Evolutionary conservation across 2,329 filamentous ascomycete species (phyloP), one percentile per base, ranked within the genome.

Genomic region (Stagonosporopsis chrysanthemi): DNA sequence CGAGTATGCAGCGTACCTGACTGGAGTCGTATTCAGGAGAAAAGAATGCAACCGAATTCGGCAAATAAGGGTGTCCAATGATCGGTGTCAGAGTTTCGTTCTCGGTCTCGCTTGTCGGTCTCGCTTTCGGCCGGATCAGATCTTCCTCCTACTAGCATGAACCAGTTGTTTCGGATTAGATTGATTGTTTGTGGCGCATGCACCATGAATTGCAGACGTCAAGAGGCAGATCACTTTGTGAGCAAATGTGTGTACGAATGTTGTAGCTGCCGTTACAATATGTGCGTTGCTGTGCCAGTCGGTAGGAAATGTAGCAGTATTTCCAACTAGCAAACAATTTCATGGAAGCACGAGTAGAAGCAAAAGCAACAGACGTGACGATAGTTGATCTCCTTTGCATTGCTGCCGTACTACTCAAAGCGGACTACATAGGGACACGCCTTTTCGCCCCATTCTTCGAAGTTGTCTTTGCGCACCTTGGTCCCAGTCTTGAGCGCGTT

Each of bases 401-500:
- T n/a, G n/a, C 33, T 15, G 17, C 6, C 4, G 33, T 17, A 5
- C n/a, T 35, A 65, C 12, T 58, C 46, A 38, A 66, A 67, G 9
- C 64, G 55, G 46, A 68, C 64, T 7, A 68, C 64, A 56, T 66
- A 56, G 7, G 55, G 57, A 45, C 65, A 66, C 31, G 65, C 51
- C 28, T 41, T 59, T 54, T 66, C 64, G 42, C 48, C 43, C 65
- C 62, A 67, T 31, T 61, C 61, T 49, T 65, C 57, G 48, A 68
- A 68, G 51, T 67, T 63, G 38, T 66, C 65, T 45, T 60, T 58
- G 14, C 65, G 38, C 35, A 68, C 59, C 14, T 62, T 66, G 6
- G 63, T 65, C 22, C 64, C 65, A 15, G 65, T 68, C 57, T 68
- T 68, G 39, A 66, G 42, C 3, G 65, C 63, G 51, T 68, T 68